phyloP scores from a whole-genome alignment of 345 rosid genomes.

The Salix exigua region DNA sequence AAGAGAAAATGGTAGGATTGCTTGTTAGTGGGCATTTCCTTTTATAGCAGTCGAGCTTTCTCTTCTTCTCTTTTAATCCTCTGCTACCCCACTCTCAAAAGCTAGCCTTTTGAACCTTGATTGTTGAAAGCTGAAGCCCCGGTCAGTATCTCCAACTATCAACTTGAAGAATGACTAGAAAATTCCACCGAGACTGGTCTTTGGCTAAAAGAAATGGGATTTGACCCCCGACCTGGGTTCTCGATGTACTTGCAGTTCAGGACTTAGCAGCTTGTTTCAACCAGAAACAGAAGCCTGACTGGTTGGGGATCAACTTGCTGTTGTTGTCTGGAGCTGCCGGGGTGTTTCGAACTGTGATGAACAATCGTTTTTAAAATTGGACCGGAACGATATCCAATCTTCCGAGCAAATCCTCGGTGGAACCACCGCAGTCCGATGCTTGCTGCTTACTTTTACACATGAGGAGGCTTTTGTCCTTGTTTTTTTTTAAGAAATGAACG shows the following conservation, averaged over 20 bases:
- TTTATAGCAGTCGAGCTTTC: constrained; percentile 28
- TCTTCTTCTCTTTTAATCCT: constrained; percentile 11
- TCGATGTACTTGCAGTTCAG: background rate
- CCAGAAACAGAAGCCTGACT: background rate
- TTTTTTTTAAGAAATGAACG: no score
- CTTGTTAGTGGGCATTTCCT: constrained; percentile 78
- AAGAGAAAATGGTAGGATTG: constrained; percentile 55
- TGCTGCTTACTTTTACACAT: no score
- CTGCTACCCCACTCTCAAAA: constrained; percentile 44
- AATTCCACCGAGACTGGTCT: background rate
- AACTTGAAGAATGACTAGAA: background rate
- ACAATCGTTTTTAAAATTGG: no score
- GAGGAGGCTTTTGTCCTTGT: no score
- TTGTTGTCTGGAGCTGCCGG: background rate
- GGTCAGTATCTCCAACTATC: constrained; percentile 4
- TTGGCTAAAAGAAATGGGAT: background rate
- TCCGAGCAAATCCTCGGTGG: no score
- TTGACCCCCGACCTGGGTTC: background rate
- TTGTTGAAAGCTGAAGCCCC: background rate
- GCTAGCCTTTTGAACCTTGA: constrained; percentile 18
- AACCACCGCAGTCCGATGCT: no score
- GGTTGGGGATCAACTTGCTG: constrained; percentile 2
- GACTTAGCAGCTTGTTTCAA: background rate
- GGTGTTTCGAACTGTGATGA: no score
- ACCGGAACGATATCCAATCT: no score